Evolutionary conservation across 805 yeast species (phyloP).

Genomic region (Blastobotrys robertii): DNA sequence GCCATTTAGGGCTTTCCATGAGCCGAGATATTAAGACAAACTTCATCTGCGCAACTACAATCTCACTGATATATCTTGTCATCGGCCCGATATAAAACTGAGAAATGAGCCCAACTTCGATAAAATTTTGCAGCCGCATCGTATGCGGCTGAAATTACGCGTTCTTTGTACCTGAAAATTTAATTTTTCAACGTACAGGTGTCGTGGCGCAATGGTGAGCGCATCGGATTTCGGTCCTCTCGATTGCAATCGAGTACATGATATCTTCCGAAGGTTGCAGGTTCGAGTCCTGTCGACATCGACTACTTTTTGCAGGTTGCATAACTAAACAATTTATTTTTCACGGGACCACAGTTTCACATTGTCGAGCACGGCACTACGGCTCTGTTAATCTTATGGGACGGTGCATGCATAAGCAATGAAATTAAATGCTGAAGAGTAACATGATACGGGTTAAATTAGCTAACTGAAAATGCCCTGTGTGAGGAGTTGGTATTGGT

Average conservation of each 20-base stretch:
- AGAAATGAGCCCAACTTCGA: no score
- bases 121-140: no score
- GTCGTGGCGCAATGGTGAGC: conserved; percentile 27
- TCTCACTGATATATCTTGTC: no score
- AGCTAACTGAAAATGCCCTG: conserved; percentile 73
- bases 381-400: not conserved
- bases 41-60: no score
- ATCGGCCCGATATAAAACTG: no score
- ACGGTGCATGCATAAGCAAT: conserved; percentile 9
- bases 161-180: no score
- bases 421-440: not conserved
- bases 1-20: no score
- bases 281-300: conserved; percentile 16
- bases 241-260: not conserved
- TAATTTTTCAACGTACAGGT: not conserved
- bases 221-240: conserved; percentile 22
- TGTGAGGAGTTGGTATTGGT: conserved; percentile 87
- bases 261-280: conserved; percentile 21
- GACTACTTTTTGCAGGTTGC: not conserved
- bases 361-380: no score
- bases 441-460: not conserved
- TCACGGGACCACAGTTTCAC: not conserved
- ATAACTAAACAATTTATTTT: not conserved
- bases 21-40: no score
- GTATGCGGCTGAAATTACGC: no score